Base-by-base conservation (phyloP, 2,329 filamentous ascomycete genomes). In the Corynespora cassiicola region DNA sequence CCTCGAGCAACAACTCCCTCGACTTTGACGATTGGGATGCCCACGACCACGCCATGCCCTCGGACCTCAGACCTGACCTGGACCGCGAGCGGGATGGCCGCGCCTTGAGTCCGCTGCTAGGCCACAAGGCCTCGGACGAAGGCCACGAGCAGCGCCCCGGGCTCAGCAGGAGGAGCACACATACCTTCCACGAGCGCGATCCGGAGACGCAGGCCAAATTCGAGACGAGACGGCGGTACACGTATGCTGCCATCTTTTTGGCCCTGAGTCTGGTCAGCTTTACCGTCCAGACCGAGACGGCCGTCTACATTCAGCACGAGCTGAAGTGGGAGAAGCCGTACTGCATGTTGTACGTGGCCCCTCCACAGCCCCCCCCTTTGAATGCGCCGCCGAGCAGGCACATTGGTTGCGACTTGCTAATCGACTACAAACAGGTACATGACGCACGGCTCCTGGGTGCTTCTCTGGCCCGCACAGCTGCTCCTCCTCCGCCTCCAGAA, bases 241-340 rank as follows among this genome's bases (percentile, higher is more conserved):
- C 87, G 16, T 89, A 92, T 64, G 92, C 94, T 2, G 85, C 81
- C 34, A 81, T 90, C 52, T 96, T 96, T 69, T 78, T 99, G 45
- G 71, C 86, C 19, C 65, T 96, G 53, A 94, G 88, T 63, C 76
- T 99, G 61, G 74, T 95, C 42, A 87, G 88, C 62, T 99, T 99
- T 66, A 89, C 90, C 31, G 76, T 96, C 5, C 94, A 99, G 79
- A 97, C 94, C 3, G 92, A 97, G 76, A 90, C 95, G 36, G 92
- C 91, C 8, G 85, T 95, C 7, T 91, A 96, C 72, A 94, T 99
- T 45, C 92, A 97, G 73, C 86, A 92, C 66, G 85, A 94, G 44
- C 73, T 96, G 49, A 84, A 87, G 49, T 99, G 94, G 94, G 83
- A 95, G 73, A 99, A 99, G 75, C 89, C 94, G n/a, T 99, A 96